Conservation (phyloP, 2,329 filamentous ascomycete genomes). For the Sporothrix luriei region DNA sequence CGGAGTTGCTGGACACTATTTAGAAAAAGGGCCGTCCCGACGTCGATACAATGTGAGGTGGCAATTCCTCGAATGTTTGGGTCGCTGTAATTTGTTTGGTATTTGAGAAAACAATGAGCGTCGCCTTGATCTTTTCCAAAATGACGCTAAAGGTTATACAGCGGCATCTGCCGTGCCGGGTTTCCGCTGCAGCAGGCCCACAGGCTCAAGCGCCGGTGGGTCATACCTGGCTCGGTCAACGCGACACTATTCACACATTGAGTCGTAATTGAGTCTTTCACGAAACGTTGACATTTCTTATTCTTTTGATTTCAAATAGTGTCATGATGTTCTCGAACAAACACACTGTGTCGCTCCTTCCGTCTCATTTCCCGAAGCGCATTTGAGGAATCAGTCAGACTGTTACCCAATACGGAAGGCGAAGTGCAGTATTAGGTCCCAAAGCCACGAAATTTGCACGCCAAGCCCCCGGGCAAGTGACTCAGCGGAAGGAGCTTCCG, state of each 20-base stretch:
- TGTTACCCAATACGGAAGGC: constrained; percentile 16
- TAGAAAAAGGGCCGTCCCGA: constrained; percentile 5
- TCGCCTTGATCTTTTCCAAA: not conserved
- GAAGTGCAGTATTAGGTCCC: too few relatives aligned
- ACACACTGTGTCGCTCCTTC: constrained; percentile 9
- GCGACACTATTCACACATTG: not conserved
- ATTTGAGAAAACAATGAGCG: not conserved
- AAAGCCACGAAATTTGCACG: constrained; percentile 1
- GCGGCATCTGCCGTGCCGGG: constrained; percentile 9
- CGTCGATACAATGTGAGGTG: not conserved
- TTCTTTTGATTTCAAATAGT: not conserved
- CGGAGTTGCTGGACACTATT: not conserved
- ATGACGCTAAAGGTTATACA: not conserved
- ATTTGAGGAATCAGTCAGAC: not conserved
- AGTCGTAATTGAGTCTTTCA: not conserved
- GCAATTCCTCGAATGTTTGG: not conserved
- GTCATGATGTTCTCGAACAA: constrained; percentile 13
- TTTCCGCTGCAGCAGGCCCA: not conserved
- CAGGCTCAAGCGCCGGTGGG: not conserved
- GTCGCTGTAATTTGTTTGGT: not conserved
- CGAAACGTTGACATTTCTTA: not conserved
- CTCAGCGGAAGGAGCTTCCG: not conserved
- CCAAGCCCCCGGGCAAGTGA: constrained; percentile 12
- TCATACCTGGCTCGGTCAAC: not conserved
- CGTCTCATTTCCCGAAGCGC: not conserved